Percentiles rank a stretch among this genome's conserved stretches.
phyloP scores from a whole-genome alignment of 345 rosid genomes.

The Acer negundo region DNA sequence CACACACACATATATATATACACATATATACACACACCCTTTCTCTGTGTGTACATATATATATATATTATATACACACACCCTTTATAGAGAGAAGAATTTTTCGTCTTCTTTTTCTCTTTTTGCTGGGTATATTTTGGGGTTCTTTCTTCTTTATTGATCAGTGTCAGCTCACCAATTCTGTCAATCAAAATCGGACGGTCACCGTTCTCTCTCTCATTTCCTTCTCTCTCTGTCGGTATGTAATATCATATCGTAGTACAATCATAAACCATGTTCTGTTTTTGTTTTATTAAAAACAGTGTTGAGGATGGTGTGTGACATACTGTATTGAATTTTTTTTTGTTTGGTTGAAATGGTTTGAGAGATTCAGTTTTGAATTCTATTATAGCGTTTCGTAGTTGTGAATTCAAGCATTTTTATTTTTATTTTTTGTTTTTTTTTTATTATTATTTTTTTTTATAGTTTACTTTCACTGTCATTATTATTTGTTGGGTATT shows the following conservation, averaged over 20 bases:
- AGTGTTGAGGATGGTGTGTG: background rate
- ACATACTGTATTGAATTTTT: background rate
- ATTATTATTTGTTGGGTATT: background rate
- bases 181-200: background rate
- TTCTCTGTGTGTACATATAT: background rate
- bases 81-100: background rate
- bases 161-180: background rate
- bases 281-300: too few species aligned
- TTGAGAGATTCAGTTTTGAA: background rate
- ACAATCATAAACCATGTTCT: too few species aligned
- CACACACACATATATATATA: background rate
- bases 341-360: background rate
- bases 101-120: background rate
- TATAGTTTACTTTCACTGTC: background rate
- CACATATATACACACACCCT: background rate
- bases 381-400: background rate
- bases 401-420: background rate
- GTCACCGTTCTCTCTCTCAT: background rate
- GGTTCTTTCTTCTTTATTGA: constrained; percentile 1
- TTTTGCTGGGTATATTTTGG: background rate
- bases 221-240: background rate
- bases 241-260: too few species aligned
- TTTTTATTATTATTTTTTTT: too few species aligned
- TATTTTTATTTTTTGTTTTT: too few species aligned
- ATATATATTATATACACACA: background rate